Conservation (phyloP, 805 yeast species). For the Lipomyces yamadae region DNA sequence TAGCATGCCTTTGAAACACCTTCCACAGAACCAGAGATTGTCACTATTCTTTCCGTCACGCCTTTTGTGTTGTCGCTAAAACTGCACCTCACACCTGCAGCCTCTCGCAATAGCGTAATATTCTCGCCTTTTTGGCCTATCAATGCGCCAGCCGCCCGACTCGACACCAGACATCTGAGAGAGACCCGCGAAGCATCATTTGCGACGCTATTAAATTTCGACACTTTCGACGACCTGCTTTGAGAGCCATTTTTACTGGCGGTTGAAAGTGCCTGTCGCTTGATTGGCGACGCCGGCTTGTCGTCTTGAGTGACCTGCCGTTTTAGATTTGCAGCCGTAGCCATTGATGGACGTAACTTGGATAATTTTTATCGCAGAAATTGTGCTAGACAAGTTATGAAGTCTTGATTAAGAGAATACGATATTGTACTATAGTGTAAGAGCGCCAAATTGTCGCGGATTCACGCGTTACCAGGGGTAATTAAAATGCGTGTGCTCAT, state of each 20-base stretch:
- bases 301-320: neutral
- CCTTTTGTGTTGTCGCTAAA: conserved; percentile 30
- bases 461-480: neutral
- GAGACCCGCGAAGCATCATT: conserved; percentile 21
- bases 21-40: conserved; percentile 23
- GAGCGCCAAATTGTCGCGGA: neutral
- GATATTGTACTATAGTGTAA: neutral
- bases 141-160: conserved; percentile 34
- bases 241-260: neutral
- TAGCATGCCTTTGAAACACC: conserved; percentile 19
- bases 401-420: neutral
- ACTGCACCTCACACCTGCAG: conserved; percentile 25
- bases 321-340: neutral
- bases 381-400: neutral
- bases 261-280: neutral
- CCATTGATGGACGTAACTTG: neutral
- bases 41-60: conserved; percentile 24
- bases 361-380: neutral
- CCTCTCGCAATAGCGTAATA: conserved; percentile 20
- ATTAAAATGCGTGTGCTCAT: neutral
- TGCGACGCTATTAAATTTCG: neutral
- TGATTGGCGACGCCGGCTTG: neutral
- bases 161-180: conserved; percentile 28
- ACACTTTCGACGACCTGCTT: neutral
- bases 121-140: conserved; percentile 30